These are phyloP conservation scores for Populus ilicifolia DNA, from an alignment of 345 rosid species.

Conservation along the genomic window DNA sequence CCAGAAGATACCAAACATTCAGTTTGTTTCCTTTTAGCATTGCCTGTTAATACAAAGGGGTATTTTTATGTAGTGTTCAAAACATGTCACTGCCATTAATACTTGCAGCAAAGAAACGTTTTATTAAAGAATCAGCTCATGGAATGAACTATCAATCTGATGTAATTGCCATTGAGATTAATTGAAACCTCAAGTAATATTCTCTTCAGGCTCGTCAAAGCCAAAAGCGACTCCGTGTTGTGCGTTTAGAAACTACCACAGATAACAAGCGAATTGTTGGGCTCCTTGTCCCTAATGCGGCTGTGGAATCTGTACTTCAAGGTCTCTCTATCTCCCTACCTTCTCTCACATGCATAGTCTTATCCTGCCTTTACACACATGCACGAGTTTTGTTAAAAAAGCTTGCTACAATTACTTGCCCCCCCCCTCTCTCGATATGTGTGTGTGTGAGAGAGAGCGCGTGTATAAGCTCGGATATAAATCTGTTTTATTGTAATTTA, in stretches of 20 bases:
- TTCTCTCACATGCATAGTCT: not conserved
- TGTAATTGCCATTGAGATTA: not conserved
- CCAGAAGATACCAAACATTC: not conserved
- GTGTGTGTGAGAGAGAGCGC: accelerated
- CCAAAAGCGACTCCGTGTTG: conserved; percentile 84
- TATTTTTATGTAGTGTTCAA: not conserved
- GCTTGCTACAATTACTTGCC: not conserved
- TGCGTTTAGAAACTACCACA: conserved; percentile 76
- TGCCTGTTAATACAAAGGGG: not conserved
- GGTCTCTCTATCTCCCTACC: conserved; percentile 43
- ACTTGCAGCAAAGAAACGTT: not conserved
- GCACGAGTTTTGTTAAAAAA: not conserved
- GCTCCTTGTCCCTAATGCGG: conserved; percentile 83
- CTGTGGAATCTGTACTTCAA: conserved; percentile 86
- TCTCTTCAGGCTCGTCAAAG: conserved; percentile 70
- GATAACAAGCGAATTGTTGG: conserved; percentile 84
- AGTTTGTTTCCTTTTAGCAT: not conserved
- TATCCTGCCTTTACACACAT: not conserved
- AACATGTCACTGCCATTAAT: not conserved
- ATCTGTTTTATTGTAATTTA: not conserved
- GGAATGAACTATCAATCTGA: not conserved
- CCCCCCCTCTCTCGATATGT: accelerated
- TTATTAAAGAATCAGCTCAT: not conserved
- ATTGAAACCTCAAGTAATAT: conserved; percentile 4
- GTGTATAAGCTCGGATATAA: no score